A percentile compares a stretch with the other conserved stretches of the same genome.
These are phyloP conservation scores for Aspergillus unguis DNA, from an alignment of 2,329 filamentous ascomycete species.

Conservation along the genomic window DNA sequence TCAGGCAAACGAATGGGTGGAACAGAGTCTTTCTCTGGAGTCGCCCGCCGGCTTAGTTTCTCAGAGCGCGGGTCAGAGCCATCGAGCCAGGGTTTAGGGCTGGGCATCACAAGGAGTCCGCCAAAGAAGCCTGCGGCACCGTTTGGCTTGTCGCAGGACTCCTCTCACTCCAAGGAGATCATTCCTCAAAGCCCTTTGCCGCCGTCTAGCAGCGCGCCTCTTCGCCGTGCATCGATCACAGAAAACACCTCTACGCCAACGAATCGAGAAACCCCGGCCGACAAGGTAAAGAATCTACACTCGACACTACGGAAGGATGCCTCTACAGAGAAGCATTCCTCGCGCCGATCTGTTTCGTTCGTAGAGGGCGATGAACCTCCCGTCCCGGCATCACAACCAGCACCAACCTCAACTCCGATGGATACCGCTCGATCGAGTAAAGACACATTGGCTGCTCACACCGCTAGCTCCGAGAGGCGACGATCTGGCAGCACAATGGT, in stretches of 20 bases:
- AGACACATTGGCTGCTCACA: not conserved
- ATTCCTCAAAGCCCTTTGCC: slow-evolving; percentile 5
- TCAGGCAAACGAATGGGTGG: slow-evolving; percentile 14
- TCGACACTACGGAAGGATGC: slow-evolving; percentile 28
- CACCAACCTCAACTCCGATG: slow-evolving; percentile 10
- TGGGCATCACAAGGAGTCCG: slow-evolving; percentile 30
- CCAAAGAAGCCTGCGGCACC: slow-evolving; percentile 16
- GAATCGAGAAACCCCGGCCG: slow-evolving; percentile 14
- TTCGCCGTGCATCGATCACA: slow-evolving; percentile 8
- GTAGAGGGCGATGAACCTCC: slow-evolving; percentile 19
- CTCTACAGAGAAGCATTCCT: slow-evolving; percentile 11
- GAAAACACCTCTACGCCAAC: slow-evolving; percentile 14
- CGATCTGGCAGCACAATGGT: slow-evolving; percentile 9
- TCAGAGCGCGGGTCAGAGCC: slow-evolving; percentile 9
- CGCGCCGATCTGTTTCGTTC: slow-evolving; percentile 29
- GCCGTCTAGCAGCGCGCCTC: slow-evolving; percentile 12
- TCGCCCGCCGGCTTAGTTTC: slow-evolving; percentile 18
- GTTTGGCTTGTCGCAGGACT: slow-evolving; percentile 12
- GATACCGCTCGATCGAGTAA: slow-evolving; percentile 4
- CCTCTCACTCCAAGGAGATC: not conserved
- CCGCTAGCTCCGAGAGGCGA: slow-evolving; percentile 4
- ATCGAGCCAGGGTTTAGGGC: slow-evolving; percentile 20
- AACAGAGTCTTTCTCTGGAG: slow-evolving; percentile 22
- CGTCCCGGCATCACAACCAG: slow-evolving; percentile 7
- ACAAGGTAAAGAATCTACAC: slow-evolving; percentile 17